phyloP scores from a whole-genome alignment of 2,329 filamentous ascomycete genomes.

The Sclerotinia borealis region DNA sequence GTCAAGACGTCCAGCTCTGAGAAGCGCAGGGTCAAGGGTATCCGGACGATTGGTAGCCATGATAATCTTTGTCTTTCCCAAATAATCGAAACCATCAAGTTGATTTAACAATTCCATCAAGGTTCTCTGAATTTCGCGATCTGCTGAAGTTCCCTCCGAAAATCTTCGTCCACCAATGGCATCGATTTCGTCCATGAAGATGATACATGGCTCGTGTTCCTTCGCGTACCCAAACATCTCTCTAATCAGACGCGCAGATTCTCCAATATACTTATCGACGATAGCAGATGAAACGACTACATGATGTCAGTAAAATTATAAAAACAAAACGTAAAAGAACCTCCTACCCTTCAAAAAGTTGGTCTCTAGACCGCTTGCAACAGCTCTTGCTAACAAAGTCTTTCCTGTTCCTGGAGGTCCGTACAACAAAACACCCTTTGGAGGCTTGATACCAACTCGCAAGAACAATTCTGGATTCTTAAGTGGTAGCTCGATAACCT shows the following conservation, averaged over 20 bases:
- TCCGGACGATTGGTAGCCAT: constrained; percentile 99
- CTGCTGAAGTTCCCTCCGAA: constrained; percentile 93
- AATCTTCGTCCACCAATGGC: constrained; percentile 96
- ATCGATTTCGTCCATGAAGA: constrained; percentile 99
- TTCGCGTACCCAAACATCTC: constrained; percentile 99
- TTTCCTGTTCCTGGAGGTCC: constrained; percentile 96
- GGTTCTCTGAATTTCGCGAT: constrained; percentile 96
- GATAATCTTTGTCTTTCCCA: constrained; percentile 99
- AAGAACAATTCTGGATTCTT: constrained; percentile 99
- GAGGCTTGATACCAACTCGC: constrained; percentile 96
- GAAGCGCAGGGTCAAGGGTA: constrained; percentile 85
- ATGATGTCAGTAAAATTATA: constrained; percentile 18
- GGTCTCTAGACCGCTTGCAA: constrained; percentile 92
- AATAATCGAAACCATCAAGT: constrained; percentile 96
- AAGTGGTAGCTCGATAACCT: constrained; percentile 94
- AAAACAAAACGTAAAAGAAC: background rate
- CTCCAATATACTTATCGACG: constrained; percentile 99
- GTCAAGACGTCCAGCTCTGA: constrained; percentile 89
- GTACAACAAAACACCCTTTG: constrained; percentile 94
- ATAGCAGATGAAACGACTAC: constrained; percentile 96
- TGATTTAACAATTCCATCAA: constrained; percentile 99
- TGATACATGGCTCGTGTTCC: constrained; percentile 98
- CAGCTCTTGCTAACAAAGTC: constrained; percentile 86
- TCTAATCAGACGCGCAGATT: constrained; percentile 92
- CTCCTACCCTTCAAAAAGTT: constrained; percentile 90